Evolutionary conservation across 2,329 filamentous ascomycete genomes (phyloP).

Genomic region (Parasarocladium wereldwijsianum): DNA sequence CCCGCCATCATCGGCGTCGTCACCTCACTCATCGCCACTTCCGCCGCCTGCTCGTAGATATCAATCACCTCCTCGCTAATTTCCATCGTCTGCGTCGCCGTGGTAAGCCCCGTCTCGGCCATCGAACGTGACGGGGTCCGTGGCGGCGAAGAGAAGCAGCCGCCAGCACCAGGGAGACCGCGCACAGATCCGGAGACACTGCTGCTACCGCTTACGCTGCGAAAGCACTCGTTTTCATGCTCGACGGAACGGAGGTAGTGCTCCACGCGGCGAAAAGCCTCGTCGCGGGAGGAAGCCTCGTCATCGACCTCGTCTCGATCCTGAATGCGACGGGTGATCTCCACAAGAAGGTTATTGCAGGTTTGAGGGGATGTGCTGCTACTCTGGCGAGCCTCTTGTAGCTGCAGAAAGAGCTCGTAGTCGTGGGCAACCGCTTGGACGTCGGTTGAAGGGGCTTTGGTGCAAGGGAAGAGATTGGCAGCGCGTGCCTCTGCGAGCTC

Average conservation of each 20-base stretch:
- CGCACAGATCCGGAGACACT: not conserved
- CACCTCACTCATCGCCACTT: constrained; percentile 18
- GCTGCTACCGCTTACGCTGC: constrained; percentile 1
- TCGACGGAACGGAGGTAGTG: constrained; percentile 13
- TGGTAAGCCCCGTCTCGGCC: no score
- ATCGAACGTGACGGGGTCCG: no score
- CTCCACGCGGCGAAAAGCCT: constrained; percentile 11
- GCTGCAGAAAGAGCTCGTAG: constrained; percentile 13
- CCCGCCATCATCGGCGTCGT: constrained; percentile 11
- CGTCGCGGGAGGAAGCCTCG: constrained; percentile 8
- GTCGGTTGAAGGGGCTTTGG: constrained; percentile 13
- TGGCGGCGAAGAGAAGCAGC: not conserved
- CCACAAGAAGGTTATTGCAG: constrained; percentile 14
- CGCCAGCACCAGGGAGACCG: not conserved
- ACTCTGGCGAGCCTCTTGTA: constrained; percentile 13
- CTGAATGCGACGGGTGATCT: constrained; percentile 18
- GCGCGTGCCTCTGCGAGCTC: constrained; percentile 16
- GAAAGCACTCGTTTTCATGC: constrained; percentile 11
- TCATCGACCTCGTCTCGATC: constrained; percentile 17
- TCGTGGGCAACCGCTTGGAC: constrained; percentile 15
- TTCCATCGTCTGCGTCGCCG: not conserved
- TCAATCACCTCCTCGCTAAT: constrained; percentile 13
- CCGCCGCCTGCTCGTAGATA: constrained; percentile 16
- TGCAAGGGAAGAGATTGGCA: constrained; percentile 17
- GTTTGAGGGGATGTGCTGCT: constrained; percentile 6